These are phyloP conservation scores for Sphagnurus paluster DNA, from an alignment of 1,284 basidiomycete genomes.

Conservation along the genomic window DNA sequence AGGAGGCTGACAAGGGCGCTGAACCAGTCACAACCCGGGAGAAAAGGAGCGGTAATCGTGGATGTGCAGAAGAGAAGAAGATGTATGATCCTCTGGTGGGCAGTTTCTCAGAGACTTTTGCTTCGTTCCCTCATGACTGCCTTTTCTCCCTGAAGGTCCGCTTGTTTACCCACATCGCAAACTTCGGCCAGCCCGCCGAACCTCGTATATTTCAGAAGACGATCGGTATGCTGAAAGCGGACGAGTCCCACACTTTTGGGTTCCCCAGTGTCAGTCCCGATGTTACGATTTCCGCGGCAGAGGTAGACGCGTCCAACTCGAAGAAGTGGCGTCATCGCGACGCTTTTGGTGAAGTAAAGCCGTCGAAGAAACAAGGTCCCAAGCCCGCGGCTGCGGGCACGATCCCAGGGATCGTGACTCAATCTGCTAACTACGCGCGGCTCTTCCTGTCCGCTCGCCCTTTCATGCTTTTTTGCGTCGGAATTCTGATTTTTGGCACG, in stretches of 20 bases:
- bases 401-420: slow-evolving; percentile 13
- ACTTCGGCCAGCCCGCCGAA: slow-evolving; percentile 3
- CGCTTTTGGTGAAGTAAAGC: slow-evolving; percentile 14
- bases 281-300: slow-evolving; percentile 1
- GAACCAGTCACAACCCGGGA: slow-evolving; percentile 4
- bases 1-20: background rate
- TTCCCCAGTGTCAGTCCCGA: slow-evolving; percentile 9
- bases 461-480: slow-evolving; percentile 22
- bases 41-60: slow-evolving; percentile 5
- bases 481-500: slow-evolving; percentile 18
- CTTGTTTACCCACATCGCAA: background rate
- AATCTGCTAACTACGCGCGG: slow-evolving; percentile 19
- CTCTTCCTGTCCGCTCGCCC: slow-evolving; percentile 18
- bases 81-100: slow-evolving; percentile 10
- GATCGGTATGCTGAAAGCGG: slow-evolving; percentile 1
- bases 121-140: background rate
- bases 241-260: slow-evolving; percentile 12
- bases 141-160: slow-evolving; percentile 1
- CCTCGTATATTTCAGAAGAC: slow-evolving; percentile 10
- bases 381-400: slow-evolving; percentile 5
- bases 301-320: background rate
- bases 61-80: slow-evolving; percentile 9
- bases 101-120: background rate
- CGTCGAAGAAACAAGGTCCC: slow-evolving; percentile 9
- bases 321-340: slow-evolving; percentile 9